Evolutionary conservation across 306 rosid species (phyloP).

Genomic region (Prunus fruticosa): DNA sequence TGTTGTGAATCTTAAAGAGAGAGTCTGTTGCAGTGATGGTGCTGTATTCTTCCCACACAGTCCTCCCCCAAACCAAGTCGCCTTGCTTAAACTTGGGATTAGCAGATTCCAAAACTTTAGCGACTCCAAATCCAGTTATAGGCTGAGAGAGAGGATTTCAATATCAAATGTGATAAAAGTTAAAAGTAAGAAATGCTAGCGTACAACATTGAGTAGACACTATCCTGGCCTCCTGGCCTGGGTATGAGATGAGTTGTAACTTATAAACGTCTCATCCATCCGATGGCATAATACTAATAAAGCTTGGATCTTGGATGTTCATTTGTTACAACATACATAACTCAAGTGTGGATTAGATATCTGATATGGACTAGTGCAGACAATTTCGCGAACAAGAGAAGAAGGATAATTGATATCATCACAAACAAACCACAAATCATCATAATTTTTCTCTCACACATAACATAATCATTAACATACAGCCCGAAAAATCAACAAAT

Average conservation of each 20-base stretch:
- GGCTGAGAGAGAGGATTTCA: constrained; percentile 25
- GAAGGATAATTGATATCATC: too few species aligned
- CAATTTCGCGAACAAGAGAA: too few species aligned
- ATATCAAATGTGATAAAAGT: not conserved
- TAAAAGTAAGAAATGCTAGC: too few species aligned
- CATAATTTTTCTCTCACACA: not conserved
- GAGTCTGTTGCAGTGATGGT: constrained; percentile 23
- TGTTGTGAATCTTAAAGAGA: constrained; percentile 37
- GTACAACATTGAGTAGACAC: not conserved
- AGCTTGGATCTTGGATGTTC: not conserved
- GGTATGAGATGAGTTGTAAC: too few species aligned
- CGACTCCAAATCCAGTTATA: constrained; percentile 43
- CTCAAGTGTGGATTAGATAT: not conserved
- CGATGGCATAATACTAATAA: too few species aligned
- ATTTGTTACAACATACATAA: not conserved
- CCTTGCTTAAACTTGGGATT: constrained; percentile 45
- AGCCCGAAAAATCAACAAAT: not conserved
- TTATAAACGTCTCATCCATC: too few species aligned
- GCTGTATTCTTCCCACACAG: constrained; percentile 56
- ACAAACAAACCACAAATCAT: not conserved
- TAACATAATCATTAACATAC: not conserved
- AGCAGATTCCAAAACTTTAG: constrained; percentile 44
- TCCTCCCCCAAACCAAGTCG: constrained; percentile 43
- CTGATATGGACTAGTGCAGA: too few species aligned
- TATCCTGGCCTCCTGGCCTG: too few species aligned